Evolutionary conservation across 148 eudicot species (phyloP), one percentile per base, ranked within the genome.

Genomic region (Nepenthes mirabilis): DNA sequence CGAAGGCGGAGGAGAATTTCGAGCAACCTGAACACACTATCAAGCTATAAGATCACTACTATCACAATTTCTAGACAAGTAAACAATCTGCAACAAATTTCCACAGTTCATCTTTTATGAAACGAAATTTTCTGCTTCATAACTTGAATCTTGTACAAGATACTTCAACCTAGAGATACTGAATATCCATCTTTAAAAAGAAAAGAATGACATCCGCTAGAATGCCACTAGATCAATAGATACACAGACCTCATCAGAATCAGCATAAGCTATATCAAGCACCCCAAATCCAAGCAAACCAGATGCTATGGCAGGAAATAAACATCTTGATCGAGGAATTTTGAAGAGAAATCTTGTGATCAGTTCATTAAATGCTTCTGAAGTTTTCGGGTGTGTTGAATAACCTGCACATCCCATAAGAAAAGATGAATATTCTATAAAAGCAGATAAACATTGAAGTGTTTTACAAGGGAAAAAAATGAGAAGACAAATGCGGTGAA

Each of bases 201-300:
- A 52, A 52, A 52, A 13, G 32, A n/a, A 33, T 33, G 13, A 33
- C 14, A 33, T 34, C 2, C 6, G 35, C 63, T 13, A 32, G 33
- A 57, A 36, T 36, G 37, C 14, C 59, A 9, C 14, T 34, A 2
- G 32, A 35, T 1, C 13, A 11, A 55, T 3, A 36, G 43, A 11
- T 43, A 52, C 51, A 68, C 80, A 47, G 55, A 86, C 98, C 98
- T 93, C 86, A 67, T 68, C 63, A 51, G 87, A 70, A 65, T 93
- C 95, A 55, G 98, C 98, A 79, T 79, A 76, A 56, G 87, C 82
- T 56, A 83, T 73, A 59, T 79, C 77, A 37, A 73, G 34, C 45
- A 74, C 48, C 35, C 91, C 89, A 74, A 76, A 65, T 60, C 95
- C 99, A 70, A 84, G 74, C 57, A 86, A 67, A 61, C 89, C 83